phyloP scores from a whole-genome alignment of 2,329 filamentous ascomycete species.

The Colletotrichum tamarilloi region DNA sequence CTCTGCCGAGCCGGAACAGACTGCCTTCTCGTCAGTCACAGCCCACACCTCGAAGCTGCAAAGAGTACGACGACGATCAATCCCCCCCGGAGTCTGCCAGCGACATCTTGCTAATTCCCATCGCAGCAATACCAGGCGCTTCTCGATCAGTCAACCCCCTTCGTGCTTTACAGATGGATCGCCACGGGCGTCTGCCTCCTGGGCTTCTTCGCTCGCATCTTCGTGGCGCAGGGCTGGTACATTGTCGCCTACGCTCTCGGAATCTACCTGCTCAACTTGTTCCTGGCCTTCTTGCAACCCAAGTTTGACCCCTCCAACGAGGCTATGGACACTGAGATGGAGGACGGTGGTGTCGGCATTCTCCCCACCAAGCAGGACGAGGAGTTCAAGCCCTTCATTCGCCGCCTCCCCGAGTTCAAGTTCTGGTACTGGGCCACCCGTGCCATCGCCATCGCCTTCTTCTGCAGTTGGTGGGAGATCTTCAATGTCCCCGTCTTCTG shows the following conservation, averaged over 20 bases:
- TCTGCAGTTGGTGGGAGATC: conserved; percentile 91
- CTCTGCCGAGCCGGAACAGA: conserved; percentile 86
- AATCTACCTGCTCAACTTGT: conserved; percentile 98
- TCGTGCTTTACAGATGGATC: conserved; percentile 88
- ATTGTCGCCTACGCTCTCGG: conserved; percentile 98
- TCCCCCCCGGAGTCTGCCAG: neutral
- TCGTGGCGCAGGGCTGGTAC: conserved; percentile 97
- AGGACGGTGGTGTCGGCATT: conserved; percentile 84
- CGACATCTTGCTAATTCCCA: conserved; percentile 36
- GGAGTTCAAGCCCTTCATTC: conserved; percentile 97
- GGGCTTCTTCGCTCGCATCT: conserved; percentile 88
- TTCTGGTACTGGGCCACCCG: conserved; percentile 98
- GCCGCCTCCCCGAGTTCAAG: conserved; percentile 97
- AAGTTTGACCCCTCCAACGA: conserved; percentile 99
- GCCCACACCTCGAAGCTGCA: conserved; percentile 83
- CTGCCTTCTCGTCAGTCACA: conserved; percentile 90
- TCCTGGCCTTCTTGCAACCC: conserved; percentile 97
- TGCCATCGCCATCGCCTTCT: conserved; percentile 83
- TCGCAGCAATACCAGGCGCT: conserved; percentile 90
- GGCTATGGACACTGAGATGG: conserved; percentile 90
- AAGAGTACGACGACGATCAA: conserved; percentile 64
- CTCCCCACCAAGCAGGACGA: conserved; percentile 96
- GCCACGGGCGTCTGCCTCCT: conserved; percentile 81
- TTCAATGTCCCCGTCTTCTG: conserved; percentile 99
- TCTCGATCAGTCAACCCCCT: conserved; percentile 93